Evolutionary conservation across 1,139 yeast species (phyloP), one percentile per base, ranked within the genome.

Genomic region (Magnusiomyces ingens): DNA sequence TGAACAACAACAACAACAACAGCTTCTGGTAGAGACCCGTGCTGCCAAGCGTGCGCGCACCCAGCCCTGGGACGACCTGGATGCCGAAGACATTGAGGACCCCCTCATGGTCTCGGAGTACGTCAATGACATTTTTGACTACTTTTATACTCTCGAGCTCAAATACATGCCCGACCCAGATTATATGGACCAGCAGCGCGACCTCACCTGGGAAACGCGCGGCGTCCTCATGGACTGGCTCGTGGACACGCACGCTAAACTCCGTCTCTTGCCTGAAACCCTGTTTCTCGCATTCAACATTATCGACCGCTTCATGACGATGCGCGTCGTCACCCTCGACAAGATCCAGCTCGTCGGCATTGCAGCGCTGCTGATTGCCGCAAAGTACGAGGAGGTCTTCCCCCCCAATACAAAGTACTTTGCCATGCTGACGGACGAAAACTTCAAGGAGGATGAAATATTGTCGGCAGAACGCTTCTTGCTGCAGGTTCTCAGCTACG

Each of bases 101-200:
- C 98, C 98, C 11, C 76, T 87, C 60, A 90, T 91, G 97, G 97
- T 88, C 35, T 82, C 91, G 62, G 99, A 93, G 72, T 93, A 90
- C 67, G 96, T 88, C 54, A 80, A 75, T 60, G 97, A 89, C 57
- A 91, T 93, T 56, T 91, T 89, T 69, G 84, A 80, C 45, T 89
- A 87, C 68, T 74, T 91, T 61, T 82, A 85, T 67, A 84, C 79
- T 65, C 75, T 85, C 57, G 97, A 93, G 70, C 71, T 75, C 48
- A 76, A 80, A 64, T 88, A 93, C 59, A 75, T 90, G 67, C 96
- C 97, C 19, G 84, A 84, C 63, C 76, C 90, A 11, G 79, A 81
- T 60, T 90, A 88, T 67, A 73, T 91, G 60, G 79, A 76, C 61
- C 79, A 81, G 69, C 96, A 90, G 70, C 79, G 82, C 51, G 85